Evolutionary conservation across 1,139 yeast species (phyloP), one percentile per base, ranked within the genome.

Genomic region (Nakaseomyces kungkrabaensis): DNA sequence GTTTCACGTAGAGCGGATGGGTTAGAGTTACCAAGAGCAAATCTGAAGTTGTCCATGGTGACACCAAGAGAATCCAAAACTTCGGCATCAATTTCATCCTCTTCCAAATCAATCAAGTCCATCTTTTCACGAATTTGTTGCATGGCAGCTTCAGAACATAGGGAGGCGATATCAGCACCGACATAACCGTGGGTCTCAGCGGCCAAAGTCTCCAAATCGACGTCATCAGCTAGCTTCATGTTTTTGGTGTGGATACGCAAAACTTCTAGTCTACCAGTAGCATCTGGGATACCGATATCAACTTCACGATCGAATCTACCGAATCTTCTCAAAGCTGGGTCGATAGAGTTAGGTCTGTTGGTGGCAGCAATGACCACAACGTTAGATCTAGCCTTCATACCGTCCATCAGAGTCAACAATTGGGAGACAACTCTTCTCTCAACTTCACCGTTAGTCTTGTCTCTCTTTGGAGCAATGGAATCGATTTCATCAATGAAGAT

Each of bases 1-100:
- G 98, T 94, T 75, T 94, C 99, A 76, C 99, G 95, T 63, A 94
- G 79, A 4, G 99, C 99, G 55, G 97, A 88, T 70, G 99, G 99
- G 71, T 94, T 94, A 59, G 97, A 89, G 73, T 88, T 89, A 68
- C 97, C 97, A 52, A 94, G 79, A 5, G 99, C 98, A 65, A 92
- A 92, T 74, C 94, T 82, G 75, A 94, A 94, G 79, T 94, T 92
- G 60, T 94, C 98, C 97, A 90, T 92, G 36, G 98, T 90, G 53
- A 94, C 98, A 55, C 98, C 98, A 60, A 94, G 77, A 34, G 96
- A 87, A 70, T 92, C 96, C 67, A 94, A 80, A 37, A 92, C 85
- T 74, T 94, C 98, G 40, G 98, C 97, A 68, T 90, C 98, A 62
- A 94, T 66, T 59, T 95, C 94, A 58, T 94, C 98, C 71, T 92